Percentiles rank a stretch among this genome's conserved stretches.
Conservation (phyloP, 2,329 filamentous ascomycete genomes). For the Colletotrichum orbiculare region DNA sequence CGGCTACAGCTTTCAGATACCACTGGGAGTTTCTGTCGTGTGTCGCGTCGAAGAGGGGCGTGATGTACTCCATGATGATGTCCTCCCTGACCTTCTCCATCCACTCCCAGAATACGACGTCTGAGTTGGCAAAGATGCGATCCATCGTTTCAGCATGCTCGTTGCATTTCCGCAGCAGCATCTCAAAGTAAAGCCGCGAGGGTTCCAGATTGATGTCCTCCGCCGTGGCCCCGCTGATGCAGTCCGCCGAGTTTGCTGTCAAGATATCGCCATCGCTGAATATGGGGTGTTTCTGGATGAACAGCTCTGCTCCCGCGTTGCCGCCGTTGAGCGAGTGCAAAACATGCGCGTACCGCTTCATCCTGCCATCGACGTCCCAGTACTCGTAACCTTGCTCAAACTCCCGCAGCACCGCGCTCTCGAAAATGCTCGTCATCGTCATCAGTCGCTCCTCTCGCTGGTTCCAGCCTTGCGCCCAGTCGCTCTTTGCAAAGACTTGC, state of each 20-base stretch:
- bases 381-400: slow-evolving; percentile 93
- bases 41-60: slow-evolving; percentile 85
- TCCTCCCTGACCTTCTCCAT: slow-evolving; percentile 87
- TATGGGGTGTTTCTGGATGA: slow-evolving; percentile 88
- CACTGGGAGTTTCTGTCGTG: slow-evolving; percentile 79
- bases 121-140: slow-evolving; percentile 79
- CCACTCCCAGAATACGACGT: slow-evolving; percentile 80
- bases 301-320: slow-evolving; percentile 81
- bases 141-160: slow-evolving; percentile 85
- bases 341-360: slow-evolving; percentile 90
- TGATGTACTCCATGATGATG: slow-evolving; percentile 87
- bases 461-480: slow-evolving; percentile 80
- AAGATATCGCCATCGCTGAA: slow-evolving; percentile 79
- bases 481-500: slow-evolving; percentile 80
- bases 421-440: slow-evolving; percentile 84
- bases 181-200: slow-evolving; percentile 83
- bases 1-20: slow-evolving; percentile 88
- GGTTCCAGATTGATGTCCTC: slow-evolving; percentile 82
- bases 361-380: slow-evolving; percentile 87
- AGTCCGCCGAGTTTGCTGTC: slow-evolving; percentile 79
- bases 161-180: slow-evolving; percentile 78
- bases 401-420: slow-evolving; percentile 88
- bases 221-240: slow-evolving; percentile 74
- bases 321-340: slow-evolving; percentile 86
- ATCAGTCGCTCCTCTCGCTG: slow-evolving; percentile 78